Percentiles rank a stretch among this genome's conserved stretches.
These are phyloP conservation scores for Babesia sp. DNA, from an alignment of 169 alveolate genomes.

Conservation along the genomic window DNA sequence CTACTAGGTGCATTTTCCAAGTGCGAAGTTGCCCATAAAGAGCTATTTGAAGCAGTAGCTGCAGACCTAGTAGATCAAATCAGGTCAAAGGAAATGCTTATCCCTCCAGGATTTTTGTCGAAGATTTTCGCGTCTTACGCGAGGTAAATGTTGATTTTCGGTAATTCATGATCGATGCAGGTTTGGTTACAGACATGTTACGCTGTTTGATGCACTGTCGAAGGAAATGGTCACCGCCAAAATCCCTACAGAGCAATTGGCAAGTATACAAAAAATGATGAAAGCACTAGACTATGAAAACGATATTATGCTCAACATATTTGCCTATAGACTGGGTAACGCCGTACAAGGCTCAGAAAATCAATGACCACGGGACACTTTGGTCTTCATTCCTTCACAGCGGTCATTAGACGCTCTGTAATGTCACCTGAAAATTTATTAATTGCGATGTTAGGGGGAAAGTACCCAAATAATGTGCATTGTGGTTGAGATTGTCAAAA, in stretches of 20 bases:
- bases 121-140: slow-evolving; percentile 67
- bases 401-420: slow-evolving; percentile 50
- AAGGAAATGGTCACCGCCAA: slow-evolving; percentile 56
- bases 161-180: not conserved
- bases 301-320: slow-evolving; percentile 35
- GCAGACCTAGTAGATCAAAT: slow-evolving; percentile 54
- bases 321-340: slow-evolving; percentile 63
- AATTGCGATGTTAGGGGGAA: not conserved
- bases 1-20: slow-evolving; percentile 71
- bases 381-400: slow-evolving; percentile 13
- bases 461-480: slow-evolving; percentile 66
- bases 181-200: slow-evolving; percentile 47
- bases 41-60: slow-evolving; percentile 74
- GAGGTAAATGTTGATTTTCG: slow-evolving; percentile 46
- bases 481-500: slow-evolving; percentile 52
- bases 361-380: too few species aligned
- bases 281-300: slow-evolving; percentile 51
- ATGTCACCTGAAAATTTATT: slow-evolving; percentile 30
- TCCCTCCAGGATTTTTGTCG: slow-evolving; percentile 64
- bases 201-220: slow-evolving; percentile 41
- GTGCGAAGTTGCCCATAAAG: slow-evolving; percentile 64
- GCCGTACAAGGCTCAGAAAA: not conserved
- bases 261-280: slow-evolving; percentile 24
- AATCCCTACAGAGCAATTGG: slow-evolving; percentile 34
- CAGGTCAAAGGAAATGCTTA: slow-evolving; percentile 39